These are phyloP conservation scores for Pleurotus sapidus DNA, from an alignment of 768 basidiomycete species.

Conservation along the genomic window DNA sequence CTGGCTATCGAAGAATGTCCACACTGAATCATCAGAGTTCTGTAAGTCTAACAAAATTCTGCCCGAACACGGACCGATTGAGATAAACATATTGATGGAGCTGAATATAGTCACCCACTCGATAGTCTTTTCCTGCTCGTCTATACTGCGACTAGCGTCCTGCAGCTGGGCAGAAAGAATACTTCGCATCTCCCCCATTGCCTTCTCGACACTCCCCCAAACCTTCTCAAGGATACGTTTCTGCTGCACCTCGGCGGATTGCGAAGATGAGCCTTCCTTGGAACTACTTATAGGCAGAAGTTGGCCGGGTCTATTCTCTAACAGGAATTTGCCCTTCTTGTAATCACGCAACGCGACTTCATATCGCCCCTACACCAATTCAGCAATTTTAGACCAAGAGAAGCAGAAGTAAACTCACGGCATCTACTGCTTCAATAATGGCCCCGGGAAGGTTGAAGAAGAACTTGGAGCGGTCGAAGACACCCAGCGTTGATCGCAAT, in stretches of 20 bases:
- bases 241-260: slow-evolving; percentile 70
- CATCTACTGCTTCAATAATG: slow-evolving; percentile 85
- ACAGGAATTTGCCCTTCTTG: slow-evolving; percentile 91
- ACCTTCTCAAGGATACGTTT: slow-evolving; percentile 94
- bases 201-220: slow-evolving; percentile 92
- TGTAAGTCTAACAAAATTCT: slow-evolving; percentile 90
- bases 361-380: slow-evolving; percentile 71
- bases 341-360: slow-evolving; percentile 94
- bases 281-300: slow-evolving; percentile 66
- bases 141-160: slow-evolving; percentile 74
- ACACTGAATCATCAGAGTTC: slow-evolving; percentile 84
- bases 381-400: neutral
- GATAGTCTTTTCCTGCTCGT: slow-evolving; percentile 96
- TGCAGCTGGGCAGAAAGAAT: slow-evolving; percentile 76
- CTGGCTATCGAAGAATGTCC: slow-evolving; percentile 95
- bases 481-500: slow-evolving; percentile 86
- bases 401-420: slow-evolving; percentile 46
- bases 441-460: slow-evolving; percentile 97
- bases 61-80: neutral
- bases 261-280: slow-evolving; percentile 51
- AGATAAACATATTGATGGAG: too few relatives aligned
- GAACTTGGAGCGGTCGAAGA: slow-evolving; percentile 96
- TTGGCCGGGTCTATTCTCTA: slow-evolving; percentile 88
- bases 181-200: slow-evolving; percentile 87
- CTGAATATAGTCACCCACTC: slow-evolving; percentile 53